Evolutionary conservation across 495 filamentous ascomycete genomes (phyloP).

Genomic region (Glarea lozoyensis): DNA sequence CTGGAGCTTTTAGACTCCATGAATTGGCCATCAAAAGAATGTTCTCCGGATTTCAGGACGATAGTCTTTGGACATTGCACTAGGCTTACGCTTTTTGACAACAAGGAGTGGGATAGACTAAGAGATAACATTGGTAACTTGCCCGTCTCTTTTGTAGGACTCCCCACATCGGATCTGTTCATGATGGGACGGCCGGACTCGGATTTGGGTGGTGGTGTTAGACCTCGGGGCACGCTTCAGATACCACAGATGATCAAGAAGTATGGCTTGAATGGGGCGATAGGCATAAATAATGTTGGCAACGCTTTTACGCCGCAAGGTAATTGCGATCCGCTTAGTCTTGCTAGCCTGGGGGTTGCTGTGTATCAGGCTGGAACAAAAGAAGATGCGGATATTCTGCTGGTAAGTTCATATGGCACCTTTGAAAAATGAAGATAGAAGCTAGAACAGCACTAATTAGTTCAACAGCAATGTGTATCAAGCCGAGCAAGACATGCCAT

Average conservation of each 20-base stretch:
- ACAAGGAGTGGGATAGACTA: constrained; percentile 41
- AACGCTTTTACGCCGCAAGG: constrained; percentile 74
- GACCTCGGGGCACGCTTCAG: constrained; percentile 50
- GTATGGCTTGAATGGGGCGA: constrained; percentile 47
- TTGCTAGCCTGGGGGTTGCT: constrained; percentile 57
- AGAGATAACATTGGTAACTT: constrained; percentile 38
- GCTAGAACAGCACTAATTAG: neutral
- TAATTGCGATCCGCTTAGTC: constrained; percentile 55
- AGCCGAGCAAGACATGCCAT: constrained; percentile 18
- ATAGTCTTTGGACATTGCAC: constrained; percentile 66
- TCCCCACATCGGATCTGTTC: constrained; percentile 66
- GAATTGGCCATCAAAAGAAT: constrained; percentile 32
- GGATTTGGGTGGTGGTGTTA: constrained; percentile 20
- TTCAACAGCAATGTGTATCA: constrained; percentile 19
- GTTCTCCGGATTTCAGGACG: constrained; percentile 28
- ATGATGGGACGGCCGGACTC: constrained; percentile 50
- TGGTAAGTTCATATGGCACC: constrained; percentile 9
- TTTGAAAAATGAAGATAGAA: too few species aligned
- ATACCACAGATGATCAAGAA: constrained; percentile 54
- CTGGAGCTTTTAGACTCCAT: constrained; percentile 36
- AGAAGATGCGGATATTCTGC: constrained; percentile 48
- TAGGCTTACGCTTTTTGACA: constrained; percentile 47
- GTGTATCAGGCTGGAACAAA: constrained; percentile 60
- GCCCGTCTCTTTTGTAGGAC: constrained; percentile 58
- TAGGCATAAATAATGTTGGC: constrained; percentile 70